Base-by-base conservation (phyloP, 2,329 filamentous ascomycete species). In the Colletotrichum navitas region DNA sequence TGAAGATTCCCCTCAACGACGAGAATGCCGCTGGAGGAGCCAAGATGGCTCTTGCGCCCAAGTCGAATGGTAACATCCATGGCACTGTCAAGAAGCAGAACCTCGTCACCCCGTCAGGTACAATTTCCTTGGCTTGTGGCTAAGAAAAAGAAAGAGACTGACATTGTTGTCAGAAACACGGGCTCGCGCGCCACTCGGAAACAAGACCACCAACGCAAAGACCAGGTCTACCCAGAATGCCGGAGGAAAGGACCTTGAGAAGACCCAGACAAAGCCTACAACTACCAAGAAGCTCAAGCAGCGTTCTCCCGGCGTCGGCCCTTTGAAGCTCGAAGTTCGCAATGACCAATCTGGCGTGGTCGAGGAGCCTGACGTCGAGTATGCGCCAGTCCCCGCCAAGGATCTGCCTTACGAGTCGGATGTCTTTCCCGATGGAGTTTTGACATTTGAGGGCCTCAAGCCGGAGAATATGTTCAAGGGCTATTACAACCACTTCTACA, bases 191-290 rank as follows among this genome's bases (percentile, higher is more conserved):
- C 93, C 94, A 16, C 85, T 99, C 59, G 95, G 95, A 43, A 92
- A 94, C 86, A 99, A 99, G 83, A 98, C 95, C 1, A 98, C 96
- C 63, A 99, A 99, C 81, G 94, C 93, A 65, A 98, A 97, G 85
- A 88, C 91, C 71, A 89, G 86, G 78, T 87, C 86, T 61, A 87
- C 90, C 75, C 91, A 92, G 74, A 91, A 90, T 5, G 89, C 89
- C 8, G 91, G 88, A 39, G 91, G 41, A 92, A 91, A 76, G 84
- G 89, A 91, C 70, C 81, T 88, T 61, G 90, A 91, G 74, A 92
- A 91, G 80, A 89, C 89, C 1, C 87, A 89, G 68, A 80, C 84
- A 24, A 91, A 89, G 74, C 88, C 85, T 12, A 86, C 87, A 4
- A 91, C 89, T 21, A 85, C 84, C 3, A 90, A 91, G 68, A 88